Evolutionary conservation across 73 alveolate genomes (phyloP).

Genomic region (Diophrys appendiculata): DNA sequence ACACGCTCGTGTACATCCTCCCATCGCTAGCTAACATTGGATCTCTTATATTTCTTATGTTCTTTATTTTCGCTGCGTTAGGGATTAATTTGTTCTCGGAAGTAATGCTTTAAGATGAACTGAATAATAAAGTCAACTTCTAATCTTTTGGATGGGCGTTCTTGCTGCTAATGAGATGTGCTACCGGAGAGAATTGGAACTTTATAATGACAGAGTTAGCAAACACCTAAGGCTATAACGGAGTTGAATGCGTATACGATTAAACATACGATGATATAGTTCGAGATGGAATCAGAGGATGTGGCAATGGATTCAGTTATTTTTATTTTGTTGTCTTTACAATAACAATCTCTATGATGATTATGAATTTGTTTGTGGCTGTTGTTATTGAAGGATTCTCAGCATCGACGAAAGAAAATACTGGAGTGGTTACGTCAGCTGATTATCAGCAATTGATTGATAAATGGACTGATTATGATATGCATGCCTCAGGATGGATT

Average conservation of each 20-base stretch:
- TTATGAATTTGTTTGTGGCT: conserved; percentile 34
- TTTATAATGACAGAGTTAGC: conserved; percentile 14
- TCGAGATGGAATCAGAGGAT: conserved; percentile 10
- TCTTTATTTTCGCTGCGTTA: conserved; percentile 47
- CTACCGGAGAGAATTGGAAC: conserved; percentile 41
- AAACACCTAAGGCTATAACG: conserved; percentile 11
- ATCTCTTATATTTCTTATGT: conserved; percentile 14
- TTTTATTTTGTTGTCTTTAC: conserved; percentile 8
- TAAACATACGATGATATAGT: neutral
- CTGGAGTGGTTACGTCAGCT: conserved; percentile 4
- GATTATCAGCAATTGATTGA: conserved; percentile 12
- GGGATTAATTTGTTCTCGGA: conserved; percentile 51
- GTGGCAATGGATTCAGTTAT: conserved; percentile 10
- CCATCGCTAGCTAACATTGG: conserved; percentile 12
- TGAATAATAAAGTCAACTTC: conserved; percentile 9
- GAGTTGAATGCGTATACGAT: neutral
- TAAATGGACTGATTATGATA: conserved; percentile 20
- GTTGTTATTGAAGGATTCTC: conserved; percentile 29
- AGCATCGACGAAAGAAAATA: conserved; percentile 5
- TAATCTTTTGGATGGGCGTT: conserved; percentile 8
- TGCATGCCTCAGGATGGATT: conserved; percentile 17
- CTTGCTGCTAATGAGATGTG: conserved; percentile 6
- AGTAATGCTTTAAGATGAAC: conserved; percentile 17
- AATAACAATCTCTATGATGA: conserved; percentile 16
- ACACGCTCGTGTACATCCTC: conserved; percentile 2